phyloP scores from a whole-genome alignment of 2,329 filamentous ascomycete genomes.

The Colletotrichum tamarilloi region DNA sequence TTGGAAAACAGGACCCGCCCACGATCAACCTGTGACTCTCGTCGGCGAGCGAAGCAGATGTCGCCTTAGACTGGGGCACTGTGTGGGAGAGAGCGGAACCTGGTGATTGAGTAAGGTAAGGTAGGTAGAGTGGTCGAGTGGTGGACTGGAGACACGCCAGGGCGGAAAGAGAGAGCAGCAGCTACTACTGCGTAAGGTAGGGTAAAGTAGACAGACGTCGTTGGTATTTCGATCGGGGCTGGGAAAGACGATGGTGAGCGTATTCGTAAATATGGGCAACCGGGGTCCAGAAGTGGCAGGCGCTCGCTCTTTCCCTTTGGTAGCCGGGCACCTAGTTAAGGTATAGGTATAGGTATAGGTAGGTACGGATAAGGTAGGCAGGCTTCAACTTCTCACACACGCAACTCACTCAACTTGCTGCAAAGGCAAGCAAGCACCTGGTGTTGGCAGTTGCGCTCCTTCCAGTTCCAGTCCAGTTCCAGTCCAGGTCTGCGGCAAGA shows the following conservation, averaged over 20 bases:
- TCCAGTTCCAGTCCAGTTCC: too few species aligned
- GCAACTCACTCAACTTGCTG: not conserved
- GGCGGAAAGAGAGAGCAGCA: not conserved
- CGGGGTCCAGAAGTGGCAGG: not conserved
- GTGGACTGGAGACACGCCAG: not conserved
- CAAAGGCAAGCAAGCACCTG: not conserved
- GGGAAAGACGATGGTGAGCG: not conserved
- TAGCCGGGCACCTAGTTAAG: too few species aligned
- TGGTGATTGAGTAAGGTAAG: too few species aligned
- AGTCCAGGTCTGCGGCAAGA: not conserved
- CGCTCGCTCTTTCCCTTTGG: not conserved
- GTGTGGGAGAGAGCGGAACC: not conserved
- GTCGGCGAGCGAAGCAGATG: not conserved
- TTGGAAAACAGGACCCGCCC: constrained; percentile 21
- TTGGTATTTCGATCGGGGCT: not conserved
- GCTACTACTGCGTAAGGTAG: not conserved
- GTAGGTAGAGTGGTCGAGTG: not conserved
- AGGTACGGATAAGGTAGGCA: too few species aligned
- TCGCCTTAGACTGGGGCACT: not conserved
- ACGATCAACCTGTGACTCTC: not conserved
- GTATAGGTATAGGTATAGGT: too few species aligned
- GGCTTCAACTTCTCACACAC: not conserved
- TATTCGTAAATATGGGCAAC: not conserved
- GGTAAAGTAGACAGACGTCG: not conserved
- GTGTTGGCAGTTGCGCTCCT: not conserved